Conservation (phyloP, 2,329 filamentous ascomycete genomes). For the Neofusicoccum cordaticola region DNA sequence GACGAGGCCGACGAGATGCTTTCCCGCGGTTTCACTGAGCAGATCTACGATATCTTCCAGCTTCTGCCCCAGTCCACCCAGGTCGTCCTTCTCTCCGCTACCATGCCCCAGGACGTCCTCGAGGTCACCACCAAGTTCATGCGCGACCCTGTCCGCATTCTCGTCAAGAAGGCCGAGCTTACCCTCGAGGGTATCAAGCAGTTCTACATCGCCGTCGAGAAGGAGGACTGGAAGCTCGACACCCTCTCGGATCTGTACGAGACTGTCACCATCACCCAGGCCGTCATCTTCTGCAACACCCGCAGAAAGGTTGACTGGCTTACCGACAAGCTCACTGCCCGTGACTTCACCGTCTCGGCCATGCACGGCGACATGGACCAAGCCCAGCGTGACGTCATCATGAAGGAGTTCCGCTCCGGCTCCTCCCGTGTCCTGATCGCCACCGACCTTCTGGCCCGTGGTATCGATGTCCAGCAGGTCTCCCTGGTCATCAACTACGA, state of each 20-base stretch:
- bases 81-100: conserved; percentile 96
- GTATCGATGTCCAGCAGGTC: conserved; percentile 99
- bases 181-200: conserved; percentile 99
- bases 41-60: conserved; percentile 99
- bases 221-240: conserved; percentile 99
- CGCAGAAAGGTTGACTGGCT: conserved; percentile 99
- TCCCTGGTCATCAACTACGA: conserved; percentile 99
- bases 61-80: conserved; percentile 96
- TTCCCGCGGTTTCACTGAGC: conserved; percentile 98
- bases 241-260: conserved; percentile 98
- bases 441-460: conserved; percentile 95
- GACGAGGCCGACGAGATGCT: conserved; percentile 99
- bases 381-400: conserved; percentile 95
- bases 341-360: conserved; percentile 98
- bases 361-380: conserved; percentile 99
- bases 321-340: conserved; percentile 96
- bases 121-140: conserved; percentile 99
- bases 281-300: conserved; percentile 99
- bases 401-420: conserved; percentile 99
- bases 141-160: conserved; percentile 96
- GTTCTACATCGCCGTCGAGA: conserved; percentile 99
- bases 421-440: conserved; percentile 98
- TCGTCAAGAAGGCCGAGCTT: conserved; percentile 99
- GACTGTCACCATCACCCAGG: conserved; percentile 98
- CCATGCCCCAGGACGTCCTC: conserved; percentile 97